Conservation (phyloP, 331 rosid genomes). For the Acacia pycnantha region DNA sequence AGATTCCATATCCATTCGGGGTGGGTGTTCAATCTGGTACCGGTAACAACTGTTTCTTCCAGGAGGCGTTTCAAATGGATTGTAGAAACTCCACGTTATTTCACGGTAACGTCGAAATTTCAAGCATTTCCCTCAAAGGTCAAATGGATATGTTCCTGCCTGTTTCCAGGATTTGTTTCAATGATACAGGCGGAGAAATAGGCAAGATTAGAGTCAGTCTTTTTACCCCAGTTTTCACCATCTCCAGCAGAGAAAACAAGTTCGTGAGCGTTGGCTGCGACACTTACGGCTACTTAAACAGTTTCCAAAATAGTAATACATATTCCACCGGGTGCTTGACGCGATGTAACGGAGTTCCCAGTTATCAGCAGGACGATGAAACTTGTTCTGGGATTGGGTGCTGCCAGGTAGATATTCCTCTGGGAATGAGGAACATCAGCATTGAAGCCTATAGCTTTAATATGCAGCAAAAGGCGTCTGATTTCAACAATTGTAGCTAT, state of each 20-base stretch:
- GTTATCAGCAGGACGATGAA: background rate
- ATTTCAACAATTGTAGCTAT: conserved; percentile 19
- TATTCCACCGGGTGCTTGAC: conserved; percentile 29
- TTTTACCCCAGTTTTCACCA: background rate
- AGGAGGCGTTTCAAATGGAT: background rate
- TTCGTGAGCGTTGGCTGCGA: conserved; percentile 36
- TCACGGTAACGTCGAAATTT: background rate
- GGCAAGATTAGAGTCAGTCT: background rate
- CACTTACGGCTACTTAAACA: background rate
- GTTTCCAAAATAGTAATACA: background rate
- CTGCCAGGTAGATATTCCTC: conserved; percentile 32
- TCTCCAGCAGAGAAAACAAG: conserved; percentile 29
- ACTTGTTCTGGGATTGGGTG: conserved; percentile 37
- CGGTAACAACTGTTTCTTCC: conserved; percentile 17
- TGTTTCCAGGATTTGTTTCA: background rate
- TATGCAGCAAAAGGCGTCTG: background rate
- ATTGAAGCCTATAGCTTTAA: background rate
- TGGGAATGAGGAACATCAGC: background rate
- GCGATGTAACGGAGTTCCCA: background rate
- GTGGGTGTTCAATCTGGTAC: background rate
- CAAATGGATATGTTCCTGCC: background rate
- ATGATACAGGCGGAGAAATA: background rate
- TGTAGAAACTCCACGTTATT: background rate
- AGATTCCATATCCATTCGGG: conserved; percentile 46
- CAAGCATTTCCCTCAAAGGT: background rate